A percentile compares a stretch with the other conserved stretches of the same genome.
phyloP scores from a whole-genome alignment of 1,139 yeast genomes.

The Pichiaceae sp. region DNA sequence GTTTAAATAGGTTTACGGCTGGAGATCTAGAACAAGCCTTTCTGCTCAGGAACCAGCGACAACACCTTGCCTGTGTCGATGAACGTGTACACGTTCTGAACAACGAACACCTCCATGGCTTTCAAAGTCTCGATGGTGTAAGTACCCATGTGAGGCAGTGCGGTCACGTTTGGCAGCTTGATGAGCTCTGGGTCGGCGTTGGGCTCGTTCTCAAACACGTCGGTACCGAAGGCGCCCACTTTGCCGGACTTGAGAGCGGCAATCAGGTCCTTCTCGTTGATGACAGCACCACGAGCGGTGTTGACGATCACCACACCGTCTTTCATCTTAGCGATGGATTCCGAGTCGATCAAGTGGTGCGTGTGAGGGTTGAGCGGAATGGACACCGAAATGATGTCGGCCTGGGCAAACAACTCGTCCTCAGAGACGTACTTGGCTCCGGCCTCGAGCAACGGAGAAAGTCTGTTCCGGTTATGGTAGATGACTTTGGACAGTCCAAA shows the following conservation, averaged over 20 bases:
- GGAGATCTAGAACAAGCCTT: slow-evolving; percentile 2
- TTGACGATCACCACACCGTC: slow-evolving; percentile 61
- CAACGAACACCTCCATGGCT: slow-evolving; percentile 46
- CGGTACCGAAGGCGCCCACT: slow-evolving; percentile 68
- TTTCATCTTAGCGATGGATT: slow-evolving; percentile 50
- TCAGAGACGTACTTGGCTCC: slow-evolving; percentile 39
- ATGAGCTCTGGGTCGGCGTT: slow-evolving; percentile 49
- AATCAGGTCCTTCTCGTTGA: slow-evolving; percentile 48
- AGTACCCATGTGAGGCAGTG: slow-evolving; percentile 82
- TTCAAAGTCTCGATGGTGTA: slow-evolving; percentile 50
- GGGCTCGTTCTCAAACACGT: slow-evolving; percentile 84
- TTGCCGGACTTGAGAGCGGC: slow-evolving; percentile 60
- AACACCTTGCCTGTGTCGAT: slow-evolving; percentile 53
- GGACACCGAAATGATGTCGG: slow-evolving; percentile 56
- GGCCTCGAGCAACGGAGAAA: slow-evolving; percentile 44
- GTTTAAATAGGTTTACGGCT: neutral
- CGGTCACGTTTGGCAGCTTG: slow-evolving; percentile 47
- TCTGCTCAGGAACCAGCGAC: slow-evolving; percentile 59
- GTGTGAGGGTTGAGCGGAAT: slow-evolving; percentile 51
- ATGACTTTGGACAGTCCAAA: slow-evolving; percentile 55
- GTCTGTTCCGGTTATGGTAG: slow-evolving; percentile 55
- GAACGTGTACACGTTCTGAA: slow-evolving; percentile 33
- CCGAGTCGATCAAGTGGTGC: slow-evolving; percentile 47
- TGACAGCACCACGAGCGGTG: slow-evolving; percentile 54
- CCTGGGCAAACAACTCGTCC: slow-evolving; percentile 45